These are phyloP conservation scores for Hanseniaspora uvarum DNA, from an alignment of 1,139 yeast genomes.

Conservation along the genomic window DNA sequence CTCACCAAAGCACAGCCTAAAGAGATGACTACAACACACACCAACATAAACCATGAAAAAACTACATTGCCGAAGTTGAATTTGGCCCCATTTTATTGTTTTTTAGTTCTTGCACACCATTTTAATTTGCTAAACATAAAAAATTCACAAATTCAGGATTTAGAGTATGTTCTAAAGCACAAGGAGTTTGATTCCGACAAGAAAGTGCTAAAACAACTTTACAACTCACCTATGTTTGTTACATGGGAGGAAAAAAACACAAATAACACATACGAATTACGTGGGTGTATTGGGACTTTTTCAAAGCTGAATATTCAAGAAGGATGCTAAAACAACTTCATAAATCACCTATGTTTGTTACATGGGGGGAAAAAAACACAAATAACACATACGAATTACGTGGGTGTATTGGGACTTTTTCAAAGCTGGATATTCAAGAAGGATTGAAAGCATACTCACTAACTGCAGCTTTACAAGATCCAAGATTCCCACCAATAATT, in stretches of 20 bases:
- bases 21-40: not conserved
- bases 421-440: constrained; percentile 36
- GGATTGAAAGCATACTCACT: constrained; percentile 59
- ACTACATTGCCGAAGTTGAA: not conserved
- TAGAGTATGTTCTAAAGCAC: not conserved
- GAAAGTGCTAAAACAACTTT: not conserved
- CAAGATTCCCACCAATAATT: constrained; percentile 62
- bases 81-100: constrained; percentile 14
- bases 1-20: not conserved
- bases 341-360: constrained; percentile 66
- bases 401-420: constrained; percentile 91
- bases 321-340: too few species aligned
- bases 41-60: not conserved
- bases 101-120: not conserved
- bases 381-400: constrained; percentile 40
- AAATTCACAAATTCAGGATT: not conserved
- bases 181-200: not conserved
- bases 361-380: constrained; percentile 46
- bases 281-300: constrained; percentile 95
- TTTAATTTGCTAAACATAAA: not conserved
- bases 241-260: constrained; percentile 50
- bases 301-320: constrained; percentile 37
- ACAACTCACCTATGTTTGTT: constrained; percentile 57
- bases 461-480: constrained; percentile 64
- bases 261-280: constrained; percentile 35